These are phyloP conservation scores for Hymenoscyphus scutula DNA, from an alignment of 2,329 filamentous ascomycete species.

Conservation along the genomic window DNA sequence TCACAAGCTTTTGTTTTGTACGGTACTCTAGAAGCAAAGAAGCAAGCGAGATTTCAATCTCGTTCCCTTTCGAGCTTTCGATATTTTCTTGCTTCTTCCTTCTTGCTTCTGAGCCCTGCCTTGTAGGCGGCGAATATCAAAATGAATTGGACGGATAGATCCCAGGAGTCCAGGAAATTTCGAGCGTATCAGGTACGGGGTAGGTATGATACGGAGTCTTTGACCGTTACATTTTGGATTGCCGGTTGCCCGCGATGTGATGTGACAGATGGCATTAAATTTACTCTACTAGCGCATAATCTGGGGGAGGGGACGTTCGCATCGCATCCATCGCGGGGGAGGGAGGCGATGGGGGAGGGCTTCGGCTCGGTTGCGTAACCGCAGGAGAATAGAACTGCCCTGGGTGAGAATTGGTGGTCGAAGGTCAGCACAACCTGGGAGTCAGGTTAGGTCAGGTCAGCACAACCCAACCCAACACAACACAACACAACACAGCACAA, in stretches of 20 bases:
- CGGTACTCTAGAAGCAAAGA: too few relatives aligned
- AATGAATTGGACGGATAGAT: neutral
- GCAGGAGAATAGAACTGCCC: neutral
- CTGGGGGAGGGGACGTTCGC: neutral
- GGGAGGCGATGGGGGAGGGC: neutral
- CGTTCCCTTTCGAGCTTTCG: neutral
- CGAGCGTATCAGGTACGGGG: neutral
- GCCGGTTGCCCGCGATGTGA: neutral
- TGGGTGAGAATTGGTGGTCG: too few relatives aligned
- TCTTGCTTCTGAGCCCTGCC: too few relatives aligned
- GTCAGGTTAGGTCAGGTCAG: too few relatives aligned
- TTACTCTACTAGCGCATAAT: neutral
- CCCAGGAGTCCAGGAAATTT: neutral
- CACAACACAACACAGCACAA: neutral
- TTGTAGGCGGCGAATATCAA: neutral
- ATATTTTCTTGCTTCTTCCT: neutral
- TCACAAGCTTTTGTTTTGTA: constrained; percentile 1
- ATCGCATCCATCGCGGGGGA: too few relatives aligned
- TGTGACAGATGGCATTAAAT: neutral
- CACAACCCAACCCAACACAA: too few relatives aligned
- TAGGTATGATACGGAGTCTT: neutral
- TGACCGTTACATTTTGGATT: constrained; percentile 2
- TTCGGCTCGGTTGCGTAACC: neutral
- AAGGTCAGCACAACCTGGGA: too few relatives aligned
- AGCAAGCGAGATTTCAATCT: too few relatives aligned